Evolutionary conservation across 1,284 basidiomycete genomes (phyloP).

Genomic region (Filobasidium uniguttulatum): DNA sequence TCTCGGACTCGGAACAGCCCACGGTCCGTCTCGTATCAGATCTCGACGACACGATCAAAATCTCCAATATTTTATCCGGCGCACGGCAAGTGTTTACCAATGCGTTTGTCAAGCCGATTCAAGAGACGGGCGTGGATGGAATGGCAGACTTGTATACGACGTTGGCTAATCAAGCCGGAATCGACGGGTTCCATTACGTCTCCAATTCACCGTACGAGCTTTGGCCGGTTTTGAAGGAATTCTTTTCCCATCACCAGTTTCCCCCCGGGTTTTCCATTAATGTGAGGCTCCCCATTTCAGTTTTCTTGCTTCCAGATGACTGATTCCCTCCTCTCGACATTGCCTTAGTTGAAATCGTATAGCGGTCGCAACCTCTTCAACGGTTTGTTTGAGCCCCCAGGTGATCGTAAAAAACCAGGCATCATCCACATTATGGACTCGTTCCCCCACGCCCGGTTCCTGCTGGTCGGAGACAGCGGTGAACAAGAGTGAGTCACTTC

Average conservation of each 20-base stretch:
- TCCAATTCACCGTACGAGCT: conserved; percentile 81
- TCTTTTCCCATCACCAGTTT: conserved; percentile 51
- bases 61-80: conserved; percentile 56
- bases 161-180: conserved; percentile 47
- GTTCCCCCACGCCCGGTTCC: conserved; percentile 59
- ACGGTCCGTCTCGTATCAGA: conserved; percentile 70
- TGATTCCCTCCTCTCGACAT: conserved; percentile 38
- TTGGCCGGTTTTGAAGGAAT: conserved; percentile 63
- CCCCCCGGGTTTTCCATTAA: conserved; percentile 43
- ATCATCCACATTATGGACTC: conserved; percentile 58
- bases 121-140: conserved; percentile 64
- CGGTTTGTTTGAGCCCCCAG: conserved; percentile 57
- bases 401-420: conserved; percentile 59
- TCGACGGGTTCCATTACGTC: conserved; percentile 49
- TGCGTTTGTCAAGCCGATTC: conserved; percentile 43
- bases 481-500: conserved; percentile 50
- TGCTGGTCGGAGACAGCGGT: conserved; percentile 74
- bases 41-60: conserved; percentile 87
- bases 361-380: conserved; percentile 65
- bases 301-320: too few relatives aligned
- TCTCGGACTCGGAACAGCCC: not conserved
- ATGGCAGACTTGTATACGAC: conserved; percentile 69
- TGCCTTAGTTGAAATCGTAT: conserved; percentile 62
- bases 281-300: conserved; percentile 34
- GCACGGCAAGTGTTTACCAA: conserved; percentile 56